Conservation (phyloP, 805 yeast species). For the Danielozyma ontarioensis region DNA sequence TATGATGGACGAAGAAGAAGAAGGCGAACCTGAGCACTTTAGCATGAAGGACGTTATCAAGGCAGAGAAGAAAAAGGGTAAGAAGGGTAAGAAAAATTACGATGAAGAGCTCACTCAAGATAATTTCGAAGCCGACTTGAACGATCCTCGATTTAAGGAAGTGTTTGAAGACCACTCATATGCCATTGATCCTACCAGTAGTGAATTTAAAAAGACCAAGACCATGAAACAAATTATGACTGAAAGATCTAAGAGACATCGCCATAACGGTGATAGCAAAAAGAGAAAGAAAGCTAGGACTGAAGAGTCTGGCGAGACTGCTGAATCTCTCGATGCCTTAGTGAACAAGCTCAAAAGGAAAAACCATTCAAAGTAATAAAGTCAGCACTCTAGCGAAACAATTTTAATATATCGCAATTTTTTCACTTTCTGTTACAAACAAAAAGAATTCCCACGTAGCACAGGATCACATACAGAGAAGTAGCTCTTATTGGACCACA, state of each 20-base stretch:
- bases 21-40: constrained; percentile 56
- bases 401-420: too few species aligned
- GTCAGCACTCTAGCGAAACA: constrained; percentile 1
- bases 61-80: constrained; percentile 57
- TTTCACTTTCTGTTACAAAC: too few species aligned
- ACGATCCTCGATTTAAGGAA: constrained; percentile 82
- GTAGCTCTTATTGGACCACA: too few species aligned
- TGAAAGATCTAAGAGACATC: constrained; percentile 59
- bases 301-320: constrained; percentile 1
- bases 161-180: constrained; percentile 81
- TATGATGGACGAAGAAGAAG: constrained; percentile 58
- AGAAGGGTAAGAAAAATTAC: constrained; percentile 42
- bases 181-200: constrained; percentile 89
- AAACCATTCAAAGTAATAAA: constrained; percentile 5
- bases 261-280: constrained; percentile 3
- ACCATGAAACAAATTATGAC: constrained; percentile 80
- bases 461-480: too few species aligned
- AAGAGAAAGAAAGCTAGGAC: constrained; percentile 10
- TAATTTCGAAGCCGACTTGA: constrained; percentile 61
- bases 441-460: too few species aligned
- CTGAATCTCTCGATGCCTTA: background rate
- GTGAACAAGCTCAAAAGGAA: background rate
- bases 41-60: constrained; percentile 72
- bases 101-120: constrained; percentile 46
- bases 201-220: constrained; percentile 83